Base-by-base conservation (phyloP, 1,284 basidiomycete species). In the Cronartium ribicola region DNA sequence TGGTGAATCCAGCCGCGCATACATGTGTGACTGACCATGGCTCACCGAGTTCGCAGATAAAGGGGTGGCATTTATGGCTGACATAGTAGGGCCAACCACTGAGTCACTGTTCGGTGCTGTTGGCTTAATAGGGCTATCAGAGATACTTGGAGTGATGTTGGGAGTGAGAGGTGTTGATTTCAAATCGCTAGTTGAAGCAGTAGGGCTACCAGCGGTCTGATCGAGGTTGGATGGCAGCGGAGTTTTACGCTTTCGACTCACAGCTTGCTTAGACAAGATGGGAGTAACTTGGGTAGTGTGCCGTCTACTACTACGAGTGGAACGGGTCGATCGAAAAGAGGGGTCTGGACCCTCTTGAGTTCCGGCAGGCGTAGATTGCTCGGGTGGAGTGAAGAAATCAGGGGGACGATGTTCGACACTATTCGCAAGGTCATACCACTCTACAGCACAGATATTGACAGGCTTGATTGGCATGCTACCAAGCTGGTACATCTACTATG, bases 381-480 rank as follows among this genome's bases (percentile, higher is more conserved):
- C 29, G 3, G 29, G 17, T 62, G 39, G 36, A 5, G 29, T 37
- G 39, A 62, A 22, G 17, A 72, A 72, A 55, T 72, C 70, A 5
- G 70, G 70, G 10, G 70, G 70, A 37, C 63, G 37, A 43, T 66
- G 63, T 36, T 65, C 62, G 7, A 22, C 29, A 66, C 70, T 72
- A 29, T 72, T 72, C 40, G 70, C 70, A 20, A 72, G 40, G 55
- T 72, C 63, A 43, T 72, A 72, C 70, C 70, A 72, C 39, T 72
- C 70, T 72, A 22, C 17, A 65, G 4, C 29, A 40, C 60, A 39
- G n/a, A 39, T 17, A 39, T 22, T 4, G 11, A 40, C 36, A 22
- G 10, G 48, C 17, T n/a, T 36, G 36, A 13, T 7, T 20, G 36
- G 3, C 11, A 55, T 55, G n/a, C 11, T 13, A 36, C 8, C 8